A percentile compares a stretch with the other conserved stretches of the same genome.
Evolutionary conservation across 1,139 yeast genomes (phyloP).

Genomic region (Suhomyces bribrorum): DNA sequence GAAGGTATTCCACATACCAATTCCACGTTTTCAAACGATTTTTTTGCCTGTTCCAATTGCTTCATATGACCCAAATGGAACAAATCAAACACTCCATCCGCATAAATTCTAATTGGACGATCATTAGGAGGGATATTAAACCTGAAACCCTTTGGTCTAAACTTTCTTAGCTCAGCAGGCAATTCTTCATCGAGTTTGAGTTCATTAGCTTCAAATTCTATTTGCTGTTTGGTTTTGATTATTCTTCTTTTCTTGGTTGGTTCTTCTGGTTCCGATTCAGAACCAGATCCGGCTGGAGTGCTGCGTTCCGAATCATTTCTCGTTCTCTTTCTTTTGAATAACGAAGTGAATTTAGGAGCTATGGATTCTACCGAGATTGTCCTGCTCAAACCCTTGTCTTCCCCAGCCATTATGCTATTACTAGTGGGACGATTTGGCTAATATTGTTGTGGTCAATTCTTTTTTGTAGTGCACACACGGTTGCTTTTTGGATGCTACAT

Average conservation of each 20-base stretch:
- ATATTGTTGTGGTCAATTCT: background rate
- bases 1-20: conserved; percentile 91
- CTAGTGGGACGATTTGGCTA: background rate
- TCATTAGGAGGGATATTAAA: conserved; percentile 84
- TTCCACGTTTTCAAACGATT: conserved; percentile 80
- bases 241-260: conserved; percentile 13
- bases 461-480: background rate
- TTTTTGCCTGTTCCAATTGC: conserved; percentile 90
- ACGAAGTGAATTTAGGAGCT: conserved; percentile 40
- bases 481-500: background rate
- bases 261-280: conserved; percentile 19
- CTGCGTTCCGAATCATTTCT: conserved; percentile 18
- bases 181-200: conserved; percentile 56
- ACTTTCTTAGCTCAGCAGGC: conserved; percentile 65
- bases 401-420: conserved; percentile 4
- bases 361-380: conserved; percentile 47
- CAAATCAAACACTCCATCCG: conserved; percentile 96
- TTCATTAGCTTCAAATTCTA: conserved; percentile 52
- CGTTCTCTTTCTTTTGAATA: conserved; percentile 40
- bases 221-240: conserved; percentile 29
- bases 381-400: conserved; percentile 16
- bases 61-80: conserved; percentile 98
- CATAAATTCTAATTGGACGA: conserved; percentile 87
- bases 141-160: conserved; percentile 66
- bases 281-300: conserved; percentile 15